Evolutionary conservation across 2,329 filamentous ascomycete species (phyloP).

Genomic region (Trichoderma gracile): DNA sequence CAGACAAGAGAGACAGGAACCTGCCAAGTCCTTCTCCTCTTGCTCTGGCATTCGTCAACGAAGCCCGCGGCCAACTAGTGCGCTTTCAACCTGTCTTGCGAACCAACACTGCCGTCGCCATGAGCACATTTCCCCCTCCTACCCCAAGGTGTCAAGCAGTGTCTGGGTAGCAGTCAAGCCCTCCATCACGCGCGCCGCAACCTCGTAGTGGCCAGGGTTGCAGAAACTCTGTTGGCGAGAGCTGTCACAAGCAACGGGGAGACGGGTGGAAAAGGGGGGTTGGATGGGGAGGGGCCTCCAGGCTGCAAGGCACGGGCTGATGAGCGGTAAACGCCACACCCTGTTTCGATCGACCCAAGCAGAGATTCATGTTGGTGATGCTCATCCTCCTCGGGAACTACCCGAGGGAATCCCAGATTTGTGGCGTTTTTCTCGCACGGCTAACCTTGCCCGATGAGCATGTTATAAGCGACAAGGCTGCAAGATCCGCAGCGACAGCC

Average conservation of each 20-base stretch:
- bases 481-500: not conserved
- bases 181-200: not conserved
- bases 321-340: not conserved
- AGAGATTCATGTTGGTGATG: not conserved
- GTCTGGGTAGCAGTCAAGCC: not conserved
- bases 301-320: conserved; percentile 16
- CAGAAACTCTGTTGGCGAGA: conserved; percentile 1
- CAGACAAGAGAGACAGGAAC: not conserved
- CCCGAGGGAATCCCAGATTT: not conserved
- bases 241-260: not conserved
- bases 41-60: not conserved
- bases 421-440: not conserved
- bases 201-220: not conserved
- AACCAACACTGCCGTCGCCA: conserved; percentile 1
- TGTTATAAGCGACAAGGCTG: not conserved
- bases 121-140: conserved; percentile 9
- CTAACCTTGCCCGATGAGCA: conserved; percentile 2
- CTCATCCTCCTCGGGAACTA: conserved; percentile 2
- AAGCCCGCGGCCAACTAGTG: not conserved
- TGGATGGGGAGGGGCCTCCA: too few species aligned
- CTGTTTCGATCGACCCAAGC: not conserved
- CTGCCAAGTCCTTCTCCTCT: not conserved
- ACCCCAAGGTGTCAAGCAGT: too few species aligned
- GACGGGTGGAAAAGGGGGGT: too few species aligned
- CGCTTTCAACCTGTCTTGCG: conserved; percentile 5